Conservation (phyloP, 2,329 filamentous ascomycete species). For the Aspergillus carbonarius region DNA sequence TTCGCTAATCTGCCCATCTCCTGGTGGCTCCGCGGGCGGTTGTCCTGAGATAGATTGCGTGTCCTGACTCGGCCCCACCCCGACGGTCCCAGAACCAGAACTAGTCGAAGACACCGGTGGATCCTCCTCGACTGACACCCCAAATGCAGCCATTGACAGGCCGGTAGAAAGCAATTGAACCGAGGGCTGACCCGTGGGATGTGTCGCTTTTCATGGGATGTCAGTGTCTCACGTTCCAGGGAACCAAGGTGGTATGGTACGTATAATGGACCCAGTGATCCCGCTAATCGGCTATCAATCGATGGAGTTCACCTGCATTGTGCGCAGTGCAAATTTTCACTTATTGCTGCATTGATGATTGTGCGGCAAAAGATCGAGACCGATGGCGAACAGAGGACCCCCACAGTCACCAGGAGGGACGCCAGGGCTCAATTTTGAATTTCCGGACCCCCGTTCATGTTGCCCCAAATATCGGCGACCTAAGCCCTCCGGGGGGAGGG, state of each 20-base stretch:
- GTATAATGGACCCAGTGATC: not conserved
- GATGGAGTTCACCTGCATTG: not conserved
- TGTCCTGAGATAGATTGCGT: slow-evolving; percentile 7
- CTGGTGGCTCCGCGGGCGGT: not conserved
- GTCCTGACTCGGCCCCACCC: slow-evolving; percentile 6
- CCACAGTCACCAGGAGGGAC: slow-evolving; percentile 5
- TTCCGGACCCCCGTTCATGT: not conserved
- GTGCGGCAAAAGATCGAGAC: slow-evolving; percentile 4
- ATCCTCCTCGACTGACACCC: slow-evolving; percentile 4
- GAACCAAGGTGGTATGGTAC: not conserved
- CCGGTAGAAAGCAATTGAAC: not conserved
- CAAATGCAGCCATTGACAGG: not conserved
- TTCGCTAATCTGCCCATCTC: not conserved
- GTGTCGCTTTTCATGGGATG: not conserved
- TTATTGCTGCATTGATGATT: not conserved
- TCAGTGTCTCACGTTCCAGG: not conserved
- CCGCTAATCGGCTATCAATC: not conserved
- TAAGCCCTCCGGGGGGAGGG: not conserved
- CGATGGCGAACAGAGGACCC: not conserved
- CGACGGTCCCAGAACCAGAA: not conserved
- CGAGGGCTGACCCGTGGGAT: not conserved
- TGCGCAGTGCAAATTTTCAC: not conserved
- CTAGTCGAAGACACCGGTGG: not conserved
- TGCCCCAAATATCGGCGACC: not conserved
- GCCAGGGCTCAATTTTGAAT: slow-evolving; percentile 8